Base-by-base conservation (phyloP, 1,139 yeast species). In the Geotrichum fermentans region DNA sequence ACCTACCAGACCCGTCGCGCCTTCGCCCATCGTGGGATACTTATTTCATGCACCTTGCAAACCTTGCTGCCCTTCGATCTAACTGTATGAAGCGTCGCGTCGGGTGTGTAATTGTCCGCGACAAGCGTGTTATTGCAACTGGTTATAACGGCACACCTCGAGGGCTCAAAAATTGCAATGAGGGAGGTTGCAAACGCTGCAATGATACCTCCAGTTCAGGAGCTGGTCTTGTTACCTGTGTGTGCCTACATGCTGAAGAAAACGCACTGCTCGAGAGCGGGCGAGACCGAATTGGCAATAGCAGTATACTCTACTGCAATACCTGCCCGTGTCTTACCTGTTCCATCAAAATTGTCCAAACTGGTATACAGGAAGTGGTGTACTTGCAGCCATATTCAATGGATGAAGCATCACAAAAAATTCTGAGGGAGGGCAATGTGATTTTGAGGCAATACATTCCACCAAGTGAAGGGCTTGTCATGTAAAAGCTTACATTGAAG, bases 111-210 rank as follows among this genome's bases (percentile, higher is more conserved):
- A 78, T 92, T 28, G 97, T 88, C 0, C 75, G 90, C 47, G 94
- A 87, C 49, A 80, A 79, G 44, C 72, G 97, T 49, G 96, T 92
- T 32, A 77, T 94, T 29, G 95, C 98, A 1, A 92, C 98, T 0
- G 99, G 98, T 0, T 92, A 94, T 67, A 92, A 92, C 62, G 98
- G 99, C 1, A 92, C 99, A 0, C 97, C 98, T 11, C 75, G 96
- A 37, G 88, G 90, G 53, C 69, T 88, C 59, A 72, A 74, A 28
- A 92, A 92, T 62, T 92, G 99, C 67, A 90, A 88, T 62, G 92
- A 88, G 59, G 98, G 98, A 16, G 98, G 98, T 0, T 92, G 98
- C 67, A 69, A 79, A 5, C 73, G 98, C 40, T 92, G 99, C 65
- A 69, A 72, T 45, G 63, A 32, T 16, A 83, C 78, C 2, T 69